phyloP scores from a whole-genome alignment of 805 yeast species.

The Metschnikowia lochheadii region DNA sequence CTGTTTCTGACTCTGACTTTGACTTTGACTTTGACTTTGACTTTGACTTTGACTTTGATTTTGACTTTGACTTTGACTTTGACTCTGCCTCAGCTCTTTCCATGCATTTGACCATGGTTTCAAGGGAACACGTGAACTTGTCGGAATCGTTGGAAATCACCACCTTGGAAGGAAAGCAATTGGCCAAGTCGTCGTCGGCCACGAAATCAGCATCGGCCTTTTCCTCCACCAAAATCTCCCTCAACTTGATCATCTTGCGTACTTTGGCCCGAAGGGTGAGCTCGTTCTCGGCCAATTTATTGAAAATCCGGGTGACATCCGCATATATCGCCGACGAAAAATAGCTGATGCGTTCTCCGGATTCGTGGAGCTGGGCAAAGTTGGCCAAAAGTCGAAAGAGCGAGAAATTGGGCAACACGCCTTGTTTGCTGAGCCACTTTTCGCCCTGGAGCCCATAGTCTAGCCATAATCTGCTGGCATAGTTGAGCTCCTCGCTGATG shows the following conservation, averaged over 20 bases:
- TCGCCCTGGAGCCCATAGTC: constrained; percentile 45
- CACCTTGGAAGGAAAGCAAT: constrained; percentile 53
- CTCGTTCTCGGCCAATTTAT: constrained; percentile 38
- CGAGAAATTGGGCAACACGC: constrained; percentile 51
- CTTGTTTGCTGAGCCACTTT: constrained; percentile 47
- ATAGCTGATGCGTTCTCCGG: constrained; percentile 25
- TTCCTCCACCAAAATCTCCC: constrained; percentile 33
- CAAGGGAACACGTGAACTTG: constrained; percentile 13
- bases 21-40: too few relatives aligned
- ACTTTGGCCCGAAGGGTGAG: constrained; percentile 37
- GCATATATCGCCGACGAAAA: constrained; percentile 35
- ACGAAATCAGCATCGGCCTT: constrained; percentile 35
- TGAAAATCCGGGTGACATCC: constrained; percentile 31
- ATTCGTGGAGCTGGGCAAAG: constrained; percentile 41
- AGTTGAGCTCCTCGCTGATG: constrained; percentile 51
- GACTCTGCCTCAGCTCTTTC: background rate
- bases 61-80: too few relatives aligned
- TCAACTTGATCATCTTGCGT: constrained; percentile 23
- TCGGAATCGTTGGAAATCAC: constrained; percentile 32
- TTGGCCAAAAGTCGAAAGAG: constrained; percentile 44
- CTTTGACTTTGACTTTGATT: too few relatives aligned
- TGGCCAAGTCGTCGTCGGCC: constrained; percentile 50
- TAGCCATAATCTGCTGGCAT: constrained; percentile 59
- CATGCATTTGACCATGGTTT: constrained; percentile 19
- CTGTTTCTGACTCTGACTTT: too few relatives aligned